These are phyloP conservation scores for Hippophae gyantsensis DNA, from an alignment of 306 rosid species.

Conservation along the genomic window DNA sequence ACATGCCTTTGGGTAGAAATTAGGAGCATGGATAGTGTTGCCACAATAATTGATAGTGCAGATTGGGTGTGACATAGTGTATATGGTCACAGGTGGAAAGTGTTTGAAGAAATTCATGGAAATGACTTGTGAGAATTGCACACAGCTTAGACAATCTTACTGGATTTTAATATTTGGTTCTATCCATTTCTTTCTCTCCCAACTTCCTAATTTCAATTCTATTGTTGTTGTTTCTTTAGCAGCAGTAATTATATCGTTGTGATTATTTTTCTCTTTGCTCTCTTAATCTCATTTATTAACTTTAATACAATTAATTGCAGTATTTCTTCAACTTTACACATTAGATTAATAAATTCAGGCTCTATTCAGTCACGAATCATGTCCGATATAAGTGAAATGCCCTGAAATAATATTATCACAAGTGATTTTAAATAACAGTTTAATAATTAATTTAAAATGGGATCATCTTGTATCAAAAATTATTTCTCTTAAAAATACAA, in stretches of 20 bases:
- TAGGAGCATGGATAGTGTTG: slow-evolving; percentile 79
- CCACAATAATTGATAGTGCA: slow-evolving; percentile 81
- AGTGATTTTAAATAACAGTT: too few relatives aligned
- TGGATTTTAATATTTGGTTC: slow-evolving; percentile 84
- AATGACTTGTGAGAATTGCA: slow-evolving; percentile 71
- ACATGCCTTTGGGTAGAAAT: too few relatives aligned
- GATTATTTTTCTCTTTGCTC: slow-evolving; percentile 27
- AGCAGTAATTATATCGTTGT: slow-evolving; percentile 81
- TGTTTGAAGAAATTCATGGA: slow-evolving; percentile 82
- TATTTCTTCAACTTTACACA: too few relatives aligned
- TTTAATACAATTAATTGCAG: too few relatives aligned
- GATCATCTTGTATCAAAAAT: too few relatives aligned
- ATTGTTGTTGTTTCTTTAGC: slow-evolving; percentile 89
- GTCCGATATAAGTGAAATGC: too few relatives aligned
- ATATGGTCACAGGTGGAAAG: slow-evolving; percentile 89
- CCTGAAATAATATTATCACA: too few relatives aligned
- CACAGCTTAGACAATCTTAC: slow-evolving; percentile 57
- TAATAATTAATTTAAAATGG: too few relatives aligned
- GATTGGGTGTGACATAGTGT: slow-evolving; percentile 83
- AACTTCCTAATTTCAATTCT: slow-evolving; percentile 88
- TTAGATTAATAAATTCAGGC: too few relatives aligned
- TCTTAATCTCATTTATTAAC: not conserved
- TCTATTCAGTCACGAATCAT: too few relatives aligned
- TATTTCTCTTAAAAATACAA: too few relatives aligned
- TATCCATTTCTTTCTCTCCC: slow-evolving; percentile 78